Percentiles rank a stretch among this genome's conserved stretches.
These are phyloP conservation scores for Thermomucor indicae-seudaticae DNA, from an alignment of 371 early-diverging fungal species.

Conservation along the genomic window DNA sequence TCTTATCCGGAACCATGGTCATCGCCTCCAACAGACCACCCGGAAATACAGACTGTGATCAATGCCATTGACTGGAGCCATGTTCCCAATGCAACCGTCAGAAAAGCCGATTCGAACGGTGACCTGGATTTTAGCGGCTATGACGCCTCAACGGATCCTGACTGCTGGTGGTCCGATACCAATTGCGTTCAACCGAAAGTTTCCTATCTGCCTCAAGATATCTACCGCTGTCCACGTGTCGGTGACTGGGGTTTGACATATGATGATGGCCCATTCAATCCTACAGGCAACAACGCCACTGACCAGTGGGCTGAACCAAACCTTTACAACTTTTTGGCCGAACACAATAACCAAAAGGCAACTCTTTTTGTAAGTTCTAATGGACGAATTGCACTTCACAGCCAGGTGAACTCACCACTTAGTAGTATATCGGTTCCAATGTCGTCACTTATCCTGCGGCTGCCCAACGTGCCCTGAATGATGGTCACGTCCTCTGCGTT, in stretches of 20 bases:
- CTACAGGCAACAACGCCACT: conserved; percentile 13
- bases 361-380: conserved; percentile 21
- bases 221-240: conserved; percentile 36
- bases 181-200: conserved; percentile 42
- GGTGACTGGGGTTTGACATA: conserved; percentile 51
- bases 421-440: conserved; percentile 45
- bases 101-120: conserved; percentile 15
- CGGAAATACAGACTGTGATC: conserved; percentile 37
- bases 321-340: conserved; percentile 43
- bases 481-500: conserved; percentile 44
- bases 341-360: conserved; percentile 23
- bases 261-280: conserved; percentile 47
- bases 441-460: conserved; percentile 40
- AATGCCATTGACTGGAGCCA: conserved; percentile 40
- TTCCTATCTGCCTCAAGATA: conserved; percentile 34
- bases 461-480: conserved; percentile 40
- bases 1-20: conserved; percentile 39
- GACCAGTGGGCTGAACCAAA: conserved; percentile 37
- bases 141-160: conserved; percentile 24
- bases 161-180: conserved; percentile 48
- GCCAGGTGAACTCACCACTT: no score
- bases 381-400: no score
- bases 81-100: conserved; percentile 38
- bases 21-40: conserved; percentile 18
- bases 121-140: conserved; percentile 18